These are phyloP conservation scores for Phytopythium montanum DNA, from an alignment of 352 stramenopile genomes.

Conservation along the genomic window DNA sequence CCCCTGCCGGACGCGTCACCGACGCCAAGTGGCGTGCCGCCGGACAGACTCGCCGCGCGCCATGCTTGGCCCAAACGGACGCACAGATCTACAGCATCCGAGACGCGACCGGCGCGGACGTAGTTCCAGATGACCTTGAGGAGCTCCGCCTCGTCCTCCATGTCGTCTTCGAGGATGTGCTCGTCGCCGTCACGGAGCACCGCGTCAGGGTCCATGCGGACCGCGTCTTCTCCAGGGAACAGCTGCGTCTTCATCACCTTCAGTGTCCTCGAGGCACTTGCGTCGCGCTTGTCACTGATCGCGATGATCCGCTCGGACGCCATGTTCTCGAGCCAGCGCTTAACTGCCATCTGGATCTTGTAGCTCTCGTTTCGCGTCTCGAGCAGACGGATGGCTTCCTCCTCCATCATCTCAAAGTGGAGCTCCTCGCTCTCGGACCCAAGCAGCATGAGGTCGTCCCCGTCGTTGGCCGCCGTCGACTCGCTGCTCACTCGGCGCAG, in stretches of 20 bases:
- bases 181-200: constrained; percentile 61
- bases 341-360: constrained; percentile 68
- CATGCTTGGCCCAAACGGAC: constrained; percentile 70
- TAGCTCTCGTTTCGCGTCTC: constrained; percentile 62
- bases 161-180: constrained; percentile 65
- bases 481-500: constrained; percentile 56
- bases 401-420: constrained; percentile 75
- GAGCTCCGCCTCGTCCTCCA: constrained; percentile 76
- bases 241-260: constrained; percentile 54
- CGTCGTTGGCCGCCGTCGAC: constrained; percentile 12
- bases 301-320: constrained; percentile 62
- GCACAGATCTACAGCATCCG: constrained; percentile 70
- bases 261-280: constrained; percentile 52
- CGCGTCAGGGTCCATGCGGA: constrained; percentile 72
- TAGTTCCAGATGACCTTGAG: constrained; percentile 75
- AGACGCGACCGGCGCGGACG: constrained; percentile 57
- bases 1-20: constrained; percentile 20
- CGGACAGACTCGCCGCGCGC: constrained; percentile 74
- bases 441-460: constrained; percentile 41
- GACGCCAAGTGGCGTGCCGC: constrained; percentile 51
- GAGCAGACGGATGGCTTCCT: constrained; percentile 61
- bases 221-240: constrained; percentile 16
- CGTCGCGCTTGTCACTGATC: constrained; percentile 53
- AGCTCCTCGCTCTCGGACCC: constrained; percentile 34
- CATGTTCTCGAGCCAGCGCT: constrained; percentile 80